Evolutionary conservation across 495 filamentous ascomycete species (phyloP).

Genomic region (Xanthoparmelia taractica): DNA sequence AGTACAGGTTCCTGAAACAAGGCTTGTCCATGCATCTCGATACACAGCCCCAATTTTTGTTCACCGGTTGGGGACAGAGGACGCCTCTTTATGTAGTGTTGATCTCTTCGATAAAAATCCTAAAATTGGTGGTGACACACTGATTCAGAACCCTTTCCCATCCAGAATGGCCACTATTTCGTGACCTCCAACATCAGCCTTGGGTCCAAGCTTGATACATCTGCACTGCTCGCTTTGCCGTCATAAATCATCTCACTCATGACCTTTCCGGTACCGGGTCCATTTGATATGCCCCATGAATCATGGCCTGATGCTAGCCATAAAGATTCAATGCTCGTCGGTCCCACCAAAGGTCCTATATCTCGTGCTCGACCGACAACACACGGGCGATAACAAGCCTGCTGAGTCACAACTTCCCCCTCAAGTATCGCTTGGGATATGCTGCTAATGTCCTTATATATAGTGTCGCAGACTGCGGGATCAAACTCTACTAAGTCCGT

Average conservation of each 20-base stretch:
- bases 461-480: neutral
- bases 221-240: neutral
- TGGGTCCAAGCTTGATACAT: neutral
- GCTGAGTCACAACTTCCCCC: neutral
- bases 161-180: too few species aligned
- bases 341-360: slow-evolving; percentile 10
- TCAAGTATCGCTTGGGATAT: neutral
- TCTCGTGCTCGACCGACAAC: slow-evolving; percentile 1
- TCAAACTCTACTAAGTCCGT: neutral
- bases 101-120: too few species aligned
- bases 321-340: slow-evolving; percentile 2
- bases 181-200: neutral
- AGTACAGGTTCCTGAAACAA: too few species aligned
- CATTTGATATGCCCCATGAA: slow-evolving; percentile 11
- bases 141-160: too few species aligned
- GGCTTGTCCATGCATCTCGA: too few species aligned
- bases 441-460: neutral
- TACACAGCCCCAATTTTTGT: too few species aligned
- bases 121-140: too few species aligned
- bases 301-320: slow-evolving; percentile 12
- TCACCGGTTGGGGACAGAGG: too few species aligned
- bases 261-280: slow-evolving; percentile 1
- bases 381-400: slow-evolving; percentile 7
- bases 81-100: too few species aligned
- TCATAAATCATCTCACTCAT: slow-evolving; percentile 3